Base-by-base conservation (phyloP, 2,329 filamentous ascomycete species). In the Neophaeococcomyces aloes region DNA sequence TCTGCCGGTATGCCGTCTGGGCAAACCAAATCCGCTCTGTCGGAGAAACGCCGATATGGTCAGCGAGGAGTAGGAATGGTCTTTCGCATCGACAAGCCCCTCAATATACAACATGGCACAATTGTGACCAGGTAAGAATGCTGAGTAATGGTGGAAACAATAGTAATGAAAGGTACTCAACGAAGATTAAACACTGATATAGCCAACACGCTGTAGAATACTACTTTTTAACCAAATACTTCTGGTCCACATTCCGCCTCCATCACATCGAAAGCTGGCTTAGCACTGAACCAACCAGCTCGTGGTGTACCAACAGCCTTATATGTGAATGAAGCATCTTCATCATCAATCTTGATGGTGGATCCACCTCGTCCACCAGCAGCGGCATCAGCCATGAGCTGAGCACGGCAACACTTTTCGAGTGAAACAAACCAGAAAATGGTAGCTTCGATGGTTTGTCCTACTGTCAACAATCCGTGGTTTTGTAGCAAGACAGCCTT, bases 261-360 rank as follows among this genome's bases (percentile, higher is more conserved):
- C 48, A 82, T 74, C 29, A 84, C 62, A 64, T 85, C 80, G 62
- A 86, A 86, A 48, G 80, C 53, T 11, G 82, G 81, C 65, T 79
- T 79, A 3, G 78, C 81, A 53, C 72, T 78, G 57, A 86, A 86
- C 69, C 74, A 85, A 0, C 81, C 82, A 0, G 76, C 78, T 23
- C 59, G 56, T 13, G 72, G 67, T 0, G 67, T 73, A 0, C 83
- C 82, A 2, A 86, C 67, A 0, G 75, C 71, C 60, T 79, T 75
- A 54, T 75, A 78, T 0, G 82, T 86, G 55, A 74, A 82, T n/a
- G 59, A 65, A 1, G 82, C 82, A 57, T 86, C 81, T 39, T 77
- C 75, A 1, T 81, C 74, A 7, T 70, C 66, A 53, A 86, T 80
- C 60, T 80, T 79, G 21, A 83, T 65, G 0, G 81, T 83, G 57